phyloP scores from a whole-genome alignment of 805 yeast species.

The Starmerella roubikii region DNA sequence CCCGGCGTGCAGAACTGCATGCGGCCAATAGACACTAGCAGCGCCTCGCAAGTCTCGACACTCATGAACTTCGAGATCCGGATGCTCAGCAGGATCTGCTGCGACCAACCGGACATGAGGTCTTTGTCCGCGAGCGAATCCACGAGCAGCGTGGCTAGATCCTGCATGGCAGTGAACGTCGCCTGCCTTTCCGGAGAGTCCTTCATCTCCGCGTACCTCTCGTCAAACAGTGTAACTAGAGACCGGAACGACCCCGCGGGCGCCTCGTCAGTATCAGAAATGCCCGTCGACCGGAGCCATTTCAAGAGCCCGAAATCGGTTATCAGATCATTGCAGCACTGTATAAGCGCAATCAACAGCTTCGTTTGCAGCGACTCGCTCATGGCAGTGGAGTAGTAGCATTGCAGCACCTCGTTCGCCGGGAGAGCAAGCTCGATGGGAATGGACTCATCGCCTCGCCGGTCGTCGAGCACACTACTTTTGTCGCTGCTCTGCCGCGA shows the following conservation, averaged over 20 bases:
- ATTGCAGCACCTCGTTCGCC: neutral
- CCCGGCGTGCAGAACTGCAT: conserved; percentile 43
- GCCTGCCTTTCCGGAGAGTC: neutral
- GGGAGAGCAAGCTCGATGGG: neutral
- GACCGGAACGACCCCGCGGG: neutral
- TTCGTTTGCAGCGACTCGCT: neutral
- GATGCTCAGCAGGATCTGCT: conserved; percentile 18
- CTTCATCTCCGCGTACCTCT: neutral
- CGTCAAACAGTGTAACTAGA: neutral
- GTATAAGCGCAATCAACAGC: conserved; percentile 6
- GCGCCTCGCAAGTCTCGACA: conserved; percentile 29
- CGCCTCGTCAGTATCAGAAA: neutral
- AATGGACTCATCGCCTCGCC: neutral
- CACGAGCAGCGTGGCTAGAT: conserved; percentile 1
- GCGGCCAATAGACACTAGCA: conserved; percentile 36
- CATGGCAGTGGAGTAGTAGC: neutral
- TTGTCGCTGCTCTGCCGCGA: neutral
- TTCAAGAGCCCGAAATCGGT: conserved; percentile 1
- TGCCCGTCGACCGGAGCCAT: neutral
- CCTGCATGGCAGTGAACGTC: neutral
- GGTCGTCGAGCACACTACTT: neutral
- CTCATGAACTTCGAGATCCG: conserved; percentile 27
- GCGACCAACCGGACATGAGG: neutral
- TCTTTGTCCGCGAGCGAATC: conserved; percentile 4
- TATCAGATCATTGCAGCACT: conserved; percentile 7